Conservation (phyloP, 257 asterid genomes). For the Galeopsis tetrahit region DNA sequence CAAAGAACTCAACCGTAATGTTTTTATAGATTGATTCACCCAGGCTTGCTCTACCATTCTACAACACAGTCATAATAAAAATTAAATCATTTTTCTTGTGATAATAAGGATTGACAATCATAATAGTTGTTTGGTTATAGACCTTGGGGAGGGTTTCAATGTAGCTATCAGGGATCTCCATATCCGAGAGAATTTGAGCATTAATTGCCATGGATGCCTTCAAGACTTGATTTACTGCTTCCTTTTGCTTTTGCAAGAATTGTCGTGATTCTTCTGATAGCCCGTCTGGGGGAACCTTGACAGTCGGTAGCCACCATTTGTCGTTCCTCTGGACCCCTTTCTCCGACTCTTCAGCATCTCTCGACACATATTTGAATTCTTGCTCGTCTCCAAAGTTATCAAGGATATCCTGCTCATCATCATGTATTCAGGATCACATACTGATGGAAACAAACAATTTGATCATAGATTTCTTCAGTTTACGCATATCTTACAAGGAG, state of each 20-base stretch:
- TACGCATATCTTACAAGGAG: slow-evolving; percentile 58
- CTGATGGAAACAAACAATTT: neutral
- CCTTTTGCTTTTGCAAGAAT: slow-evolving; percentile 68
- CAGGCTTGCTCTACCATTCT: slow-evolving; percentile 87
- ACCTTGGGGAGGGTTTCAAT: slow-evolving; percentile 92
- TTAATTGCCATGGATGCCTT: slow-evolving; percentile 93
- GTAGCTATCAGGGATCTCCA: slow-evolving; percentile 90
- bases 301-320: slow-evolving; percentile 92
- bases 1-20: slow-evolving; percentile 76
- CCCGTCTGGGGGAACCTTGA: slow-evolving; percentile 77
- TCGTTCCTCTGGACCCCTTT: slow-evolving; percentile 63
- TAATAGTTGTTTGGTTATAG: neutral
- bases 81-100: neutral
- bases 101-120: neutral
- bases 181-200: slow-evolving; percentile 79
- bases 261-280: slow-evolving; percentile 63
- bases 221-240: slow-evolving; percentile 74
- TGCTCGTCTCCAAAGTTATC: slow-evolving; percentile 64
- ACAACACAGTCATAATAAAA: slow-evolving; percentile 1
- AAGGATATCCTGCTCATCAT: slow-evolving; percentile 51
- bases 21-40: slow-evolving; percentile 74
- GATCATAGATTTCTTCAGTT: neutral
- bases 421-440: neutral
- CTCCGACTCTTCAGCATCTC: slow-evolving; percentile 73
- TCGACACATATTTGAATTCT: slow-evolving; percentile 73